Percentiles rank a stretch among this genome's conserved stretches.
These are phyloP conservation scores for Phytopythium chamaehyphon DNA, from an alignment of 352 stramenopile genomes.

Conservation along the genomic window DNA sequence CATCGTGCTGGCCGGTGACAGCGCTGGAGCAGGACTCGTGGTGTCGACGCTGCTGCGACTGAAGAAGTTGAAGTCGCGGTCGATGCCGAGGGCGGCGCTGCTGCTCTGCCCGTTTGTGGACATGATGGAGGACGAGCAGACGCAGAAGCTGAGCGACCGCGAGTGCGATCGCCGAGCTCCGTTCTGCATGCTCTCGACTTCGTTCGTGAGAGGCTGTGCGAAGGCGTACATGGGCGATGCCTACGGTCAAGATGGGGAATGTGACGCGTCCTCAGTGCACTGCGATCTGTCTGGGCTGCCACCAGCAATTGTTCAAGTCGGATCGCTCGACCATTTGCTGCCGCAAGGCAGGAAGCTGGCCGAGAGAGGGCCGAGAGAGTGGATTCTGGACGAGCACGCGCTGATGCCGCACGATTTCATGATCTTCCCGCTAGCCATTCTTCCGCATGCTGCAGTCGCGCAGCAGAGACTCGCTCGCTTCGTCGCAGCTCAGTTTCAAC, in stretches of 20 bases:
- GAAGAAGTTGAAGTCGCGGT: constrained; percentile 14
- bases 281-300: constrained; percentile 28
- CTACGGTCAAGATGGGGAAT: constrained; percentile 14
- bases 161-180: constrained; percentile 2
- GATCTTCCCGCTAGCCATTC: constrained; percentile 19
- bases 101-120: constrained; percentile 37
- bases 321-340: constrained; percentile 24
- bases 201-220: constrained; percentile 10
- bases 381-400: constrained; percentile 33
- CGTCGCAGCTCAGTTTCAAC: constrained; percentile 16
- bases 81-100: constrained; percentile 25
- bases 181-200: constrained; percentile 25
- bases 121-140: constrained; percentile 20
- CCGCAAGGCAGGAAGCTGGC: constrained; percentile 22
- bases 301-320: constrained; percentile 29
- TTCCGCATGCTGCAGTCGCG: constrained; percentile 21
- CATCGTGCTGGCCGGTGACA: constrained; percentile 38
- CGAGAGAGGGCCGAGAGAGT: constrained; percentile 20
- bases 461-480: constrained; percentile 25
- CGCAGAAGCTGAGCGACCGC: background rate
- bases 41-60: constrained; percentile 33
- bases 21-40: constrained; percentile 30
- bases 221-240: constrained; percentile 14
- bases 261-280: constrained; percentile 26
- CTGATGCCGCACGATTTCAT: constrained; percentile 39